phyloP scores from a whole-genome alignment of 805 yeast genomes.

The Candida succiphila region DNA sequence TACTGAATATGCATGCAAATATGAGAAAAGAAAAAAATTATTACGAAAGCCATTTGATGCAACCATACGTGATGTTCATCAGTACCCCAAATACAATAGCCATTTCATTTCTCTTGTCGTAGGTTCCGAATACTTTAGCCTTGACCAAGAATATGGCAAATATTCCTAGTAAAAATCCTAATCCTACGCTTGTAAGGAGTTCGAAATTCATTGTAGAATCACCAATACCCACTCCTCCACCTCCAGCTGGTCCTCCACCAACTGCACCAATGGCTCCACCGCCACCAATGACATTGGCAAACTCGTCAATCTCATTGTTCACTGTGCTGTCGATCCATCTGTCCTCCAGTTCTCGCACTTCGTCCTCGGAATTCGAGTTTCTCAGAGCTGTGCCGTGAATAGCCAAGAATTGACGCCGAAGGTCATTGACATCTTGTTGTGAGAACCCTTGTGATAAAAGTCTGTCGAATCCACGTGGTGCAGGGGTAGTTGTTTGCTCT shows the following conservation, averaged over 20 bases:
- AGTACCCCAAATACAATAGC: slow-evolving; percentile 64
- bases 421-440: slow-evolving; percentile 60
- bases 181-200: slow-evolving; percentile 54
- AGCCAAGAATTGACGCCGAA: slow-evolving; percentile 65
- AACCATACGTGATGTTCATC: slow-evolving; percentile 59
- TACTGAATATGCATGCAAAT: too few relatives aligned
- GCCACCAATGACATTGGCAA: slow-evolving; percentile 16
- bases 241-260: not conserved
- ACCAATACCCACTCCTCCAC: slow-evolving; percentile 21
- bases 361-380: slow-evolving; percentile 30
- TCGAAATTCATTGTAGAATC: slow-evolving; percentile 42
- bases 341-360: slow-evolving; percentile 64
- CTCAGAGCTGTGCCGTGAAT: slow-evolving; percentile 45
- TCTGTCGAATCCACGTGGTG: slow-evolving; percentile 78
- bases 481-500: slow-evolving; percentile 45
- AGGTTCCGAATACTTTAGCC: slow-evolving; percentile 43
- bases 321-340: slow-evolving; percentile 81
- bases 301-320: slow-evolving; percentile 38
- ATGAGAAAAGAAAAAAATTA: slow-evolving; percentile 6
- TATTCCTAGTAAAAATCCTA: slow-evolving; percentile 73
- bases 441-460: slow-evolving; percentile 76
- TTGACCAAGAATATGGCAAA: slow-evolving; percentile 54
- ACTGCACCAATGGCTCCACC: not conserved
- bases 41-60: slow-evolving; percentile 36
- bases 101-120: slow-evolving; percentile 54